Base-by-base conservation (phyloP, 1,284 basidiomycete species). In the Papiliotrema fonsecae region DNA sequence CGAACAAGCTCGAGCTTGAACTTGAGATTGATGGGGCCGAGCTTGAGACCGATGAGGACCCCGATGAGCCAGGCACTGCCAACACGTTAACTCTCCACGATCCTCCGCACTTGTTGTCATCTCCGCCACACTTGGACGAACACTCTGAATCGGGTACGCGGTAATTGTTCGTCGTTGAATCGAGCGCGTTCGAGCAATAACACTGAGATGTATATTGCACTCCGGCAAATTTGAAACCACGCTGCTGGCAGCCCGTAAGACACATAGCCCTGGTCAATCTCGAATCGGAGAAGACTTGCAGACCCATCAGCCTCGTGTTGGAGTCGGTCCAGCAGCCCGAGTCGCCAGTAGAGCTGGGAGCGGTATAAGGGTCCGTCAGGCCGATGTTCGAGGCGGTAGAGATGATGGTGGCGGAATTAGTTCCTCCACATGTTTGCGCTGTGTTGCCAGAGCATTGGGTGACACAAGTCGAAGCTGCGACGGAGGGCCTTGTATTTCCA, bases 401-500 rank as follows among this genome's bases (percentile, higher is more conserved):
- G 5, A 19, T 16, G 42, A 44, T 6, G 5, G n/a, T 13, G 19
- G 53, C 52, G 21, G 48, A 50, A 13, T 47, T 34, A 40, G 16
- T 42, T 13, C 27, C 49, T 4, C 53, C 52, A 30, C 51, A 59
- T 14, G 37, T 43, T 34, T 48, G 37, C 14, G 30, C 40, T 9
- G 6, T 25, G 28, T 52, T 50, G 7, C 49, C 53, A 1, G 47
- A 43, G 28, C 58, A 60, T 21, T 37, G 36, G 6, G 48, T 42
- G n/a, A 45, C 44, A 37, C 55, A 58, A 10, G 26, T 22, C 35
- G 42, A 9, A 14, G 42, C 32, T 32, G 50, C 54, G 31, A 47
- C 53, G 36, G 59, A 58, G n/a, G 28, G 39, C 35, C 56, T 57
- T 3, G 26, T 28, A n/a, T 54, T 51, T 10, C 58, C 57, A 32